phyloP scores from a whole-genome alignment of 2,329 filamentous ascomycete species.

The Fusarium sp. region DNA sequence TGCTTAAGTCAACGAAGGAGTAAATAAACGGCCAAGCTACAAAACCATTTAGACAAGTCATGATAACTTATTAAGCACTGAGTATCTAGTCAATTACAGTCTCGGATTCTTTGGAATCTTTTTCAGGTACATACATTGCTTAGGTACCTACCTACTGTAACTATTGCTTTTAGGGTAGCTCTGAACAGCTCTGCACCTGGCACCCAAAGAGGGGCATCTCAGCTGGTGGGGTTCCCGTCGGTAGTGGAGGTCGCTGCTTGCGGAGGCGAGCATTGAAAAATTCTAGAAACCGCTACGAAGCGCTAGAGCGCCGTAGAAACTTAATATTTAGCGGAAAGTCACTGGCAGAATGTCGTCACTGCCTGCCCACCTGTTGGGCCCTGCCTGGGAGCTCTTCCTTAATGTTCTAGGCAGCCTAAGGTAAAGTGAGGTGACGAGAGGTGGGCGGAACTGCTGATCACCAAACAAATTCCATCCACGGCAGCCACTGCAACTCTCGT shows the following conservation, averaged over 20 bases:
- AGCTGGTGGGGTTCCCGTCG: not conserved
- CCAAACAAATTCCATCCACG: slow-evolving; percentile 34
- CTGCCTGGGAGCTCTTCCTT: slow-evolving; percentile 11
- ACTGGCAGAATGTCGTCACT: slow-evolving; percentile 43
- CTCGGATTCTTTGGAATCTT: too few species aligned
- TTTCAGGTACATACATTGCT: not conserved
- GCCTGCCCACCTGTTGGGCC: slow-evolving; percentile 36
- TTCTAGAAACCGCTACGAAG: slow-evolving; percentile 50
- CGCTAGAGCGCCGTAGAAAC: slow-evolving; percentile 44
- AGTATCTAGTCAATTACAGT: too few species aligned
- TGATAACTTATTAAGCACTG: not conserved
- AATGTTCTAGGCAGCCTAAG: slow-evolving; percentile 14
- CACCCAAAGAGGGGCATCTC: slow-evolving; percentile 4
- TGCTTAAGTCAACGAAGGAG: too few species aligned
- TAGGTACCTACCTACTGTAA: too few species aligned
- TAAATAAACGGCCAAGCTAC: not conserved
- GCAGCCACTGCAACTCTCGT: slow-evolving; percentile 20
- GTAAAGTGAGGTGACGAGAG: slow-evolving; percentile 12
- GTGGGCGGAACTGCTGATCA: slow-evolving; percentile 33
- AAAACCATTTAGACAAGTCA: not conserved
- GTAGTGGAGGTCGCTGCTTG: not conserved
- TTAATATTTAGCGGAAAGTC: slow-evolving; percentile 36
- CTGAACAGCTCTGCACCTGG: not conserved
- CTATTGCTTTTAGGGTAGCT: not conserved
- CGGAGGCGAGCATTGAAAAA: slow-evolving; percentile 1